phyloP scores from a whole-genome alignment of 768 basidiomycete species.

The Thelephora aurantiotincta region DNA sequence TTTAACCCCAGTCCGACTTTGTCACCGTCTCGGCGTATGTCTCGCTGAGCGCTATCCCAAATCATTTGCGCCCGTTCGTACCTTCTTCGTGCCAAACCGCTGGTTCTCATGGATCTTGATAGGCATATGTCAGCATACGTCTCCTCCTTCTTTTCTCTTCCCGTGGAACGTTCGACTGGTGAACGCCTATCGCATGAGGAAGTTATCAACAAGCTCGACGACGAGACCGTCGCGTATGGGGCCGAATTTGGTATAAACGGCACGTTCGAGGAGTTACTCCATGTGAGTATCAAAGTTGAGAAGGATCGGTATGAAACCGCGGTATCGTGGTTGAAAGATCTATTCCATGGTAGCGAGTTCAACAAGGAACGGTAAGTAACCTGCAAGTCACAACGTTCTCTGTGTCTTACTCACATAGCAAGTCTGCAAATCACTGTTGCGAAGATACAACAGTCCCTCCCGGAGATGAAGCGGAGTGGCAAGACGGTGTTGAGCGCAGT shows the following conservation, averaged over 20 bases:
- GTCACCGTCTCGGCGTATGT: constrained; percentile 69
- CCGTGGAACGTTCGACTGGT: constrained; percentile 59
- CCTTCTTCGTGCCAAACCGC: not conserved
- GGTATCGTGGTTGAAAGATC: constrained; percentile 74
- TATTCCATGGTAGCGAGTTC: constrained; percentile 64
- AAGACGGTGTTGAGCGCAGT: constrained; percentile 64
- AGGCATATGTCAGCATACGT: constrained; percentile 74
- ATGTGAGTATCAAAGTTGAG: constrained; percentile 78
- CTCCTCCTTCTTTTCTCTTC: constrained; percentile 78
- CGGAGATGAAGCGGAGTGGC: constrained; percentile 85
- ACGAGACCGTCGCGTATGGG: constrained; percentile 84
- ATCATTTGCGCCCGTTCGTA: constrained; percentile 57
- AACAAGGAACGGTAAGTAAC: constrained; percentile 55
- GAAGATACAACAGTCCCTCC: constrained; percentile 81
- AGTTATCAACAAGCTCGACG: constrained; percentile 80
- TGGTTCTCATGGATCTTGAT: constrained; percentile 4
- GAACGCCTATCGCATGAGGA: constrained; percentile 70
- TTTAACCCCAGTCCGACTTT: constrained; percentile 70
- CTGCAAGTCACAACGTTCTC: not conserved
- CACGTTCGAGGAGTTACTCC: constrained; percentile 62
- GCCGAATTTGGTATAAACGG: constrained; percentile 43
- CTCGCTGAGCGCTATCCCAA: constrained; percentile 59
- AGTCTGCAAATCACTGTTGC: constrained; percentile 78
- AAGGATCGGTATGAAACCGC: constrained; percentile 64
- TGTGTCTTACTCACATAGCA: not conserved